Conservation (phyloP, 169 alveolate genomes). For the Toxoplasma gondii region DNA sequence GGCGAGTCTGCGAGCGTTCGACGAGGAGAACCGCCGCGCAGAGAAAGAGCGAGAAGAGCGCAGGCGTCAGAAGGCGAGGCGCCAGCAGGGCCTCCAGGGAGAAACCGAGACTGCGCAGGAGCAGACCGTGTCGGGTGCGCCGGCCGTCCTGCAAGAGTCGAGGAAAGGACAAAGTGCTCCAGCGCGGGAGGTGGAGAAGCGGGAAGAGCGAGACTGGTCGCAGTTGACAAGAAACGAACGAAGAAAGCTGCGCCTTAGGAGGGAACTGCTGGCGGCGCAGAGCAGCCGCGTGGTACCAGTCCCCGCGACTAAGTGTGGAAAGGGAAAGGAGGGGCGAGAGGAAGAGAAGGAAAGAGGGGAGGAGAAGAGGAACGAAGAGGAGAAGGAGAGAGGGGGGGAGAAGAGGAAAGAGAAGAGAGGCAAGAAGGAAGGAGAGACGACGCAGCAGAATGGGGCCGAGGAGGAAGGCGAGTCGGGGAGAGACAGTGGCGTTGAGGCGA, state of each 20-base stretch:
- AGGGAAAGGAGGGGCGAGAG: not conserved
- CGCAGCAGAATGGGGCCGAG: not conserved
- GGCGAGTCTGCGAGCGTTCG: constrained; percentile 26
- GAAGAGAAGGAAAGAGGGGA: not conserved
- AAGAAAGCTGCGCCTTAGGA: not conserved
- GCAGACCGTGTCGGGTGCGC: not conserved
- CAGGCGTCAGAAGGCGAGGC: not conserved
- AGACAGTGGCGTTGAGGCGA: not conserved
- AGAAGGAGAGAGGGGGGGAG: not conserved
- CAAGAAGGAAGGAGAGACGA: not conserved
- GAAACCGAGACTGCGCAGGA: no score
- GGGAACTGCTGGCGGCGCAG: not conserved
- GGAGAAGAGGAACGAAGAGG: not conserved
- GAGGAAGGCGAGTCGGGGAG: not conserved
- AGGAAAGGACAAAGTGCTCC: not conserved
- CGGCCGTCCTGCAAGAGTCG: not conserved
- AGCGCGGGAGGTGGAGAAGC: not conserved
- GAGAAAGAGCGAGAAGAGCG: not conserved
- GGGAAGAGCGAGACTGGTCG: not conserved
- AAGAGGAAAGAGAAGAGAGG: not conserved
- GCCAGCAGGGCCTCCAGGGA: not conserved
- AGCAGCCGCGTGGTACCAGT: not conserved
- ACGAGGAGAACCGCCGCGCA: not conserved
- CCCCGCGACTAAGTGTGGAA: not conserved
- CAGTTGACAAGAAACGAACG: not conserved